Base-by-base conservation (phyloP, 768 basidiomycete genomes). In the Cantharellus anzutake region DNA sequence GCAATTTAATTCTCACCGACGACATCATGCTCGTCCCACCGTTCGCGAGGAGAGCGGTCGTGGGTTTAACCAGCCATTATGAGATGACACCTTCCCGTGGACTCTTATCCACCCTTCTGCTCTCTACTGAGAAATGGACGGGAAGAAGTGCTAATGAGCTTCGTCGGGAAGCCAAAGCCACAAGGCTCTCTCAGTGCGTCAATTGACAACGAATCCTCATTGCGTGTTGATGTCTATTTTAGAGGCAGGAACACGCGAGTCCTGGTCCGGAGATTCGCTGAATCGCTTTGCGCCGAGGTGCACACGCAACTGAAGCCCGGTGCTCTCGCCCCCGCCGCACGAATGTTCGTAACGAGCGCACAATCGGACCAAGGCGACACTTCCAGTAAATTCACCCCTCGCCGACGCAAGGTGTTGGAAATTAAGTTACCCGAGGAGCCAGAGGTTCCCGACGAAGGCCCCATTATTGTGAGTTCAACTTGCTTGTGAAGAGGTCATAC, bases 41-140 rank as follows among this genome's bases (percentile, higher is more conserved):
- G 20, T 29, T 29, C 20, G 20, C 20, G 20, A 29, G 20, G 20
- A 29, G 20, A 29, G 20, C 20, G 20, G 20, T 29, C 20, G 20
- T 29, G 20, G 20, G 20, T 29, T 29, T 29, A 29, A 29, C 20
- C 20, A 29, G 20, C 20, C 20, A 29, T 29, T 29, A 29, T 29
- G 20, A 29, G 20, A 29, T 29, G 20, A 29, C 20, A 29, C 20
- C 20, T 29, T 65, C 60, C 66, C 62, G 50, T 64, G 68, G 51
- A 62, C 63, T 39, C 74, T 78, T 59, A 78, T 78, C 51, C 80
- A 80, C 38, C 74, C 80, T 16, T 75, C 81, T 34, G 76, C 82
- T 60, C 73, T 76, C 41, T 73, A 76, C 62, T 73, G 77, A 56
- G 81, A 79, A 78, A 75, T 57, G 56, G 56, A 37, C 79, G 61